Evolutionary conservation across 225 moss, liverwort and hornwort genomes (phyloP), one percentile per base, ranked within the genome.

Genomic region (Sphagnum tenellum): DNA sequence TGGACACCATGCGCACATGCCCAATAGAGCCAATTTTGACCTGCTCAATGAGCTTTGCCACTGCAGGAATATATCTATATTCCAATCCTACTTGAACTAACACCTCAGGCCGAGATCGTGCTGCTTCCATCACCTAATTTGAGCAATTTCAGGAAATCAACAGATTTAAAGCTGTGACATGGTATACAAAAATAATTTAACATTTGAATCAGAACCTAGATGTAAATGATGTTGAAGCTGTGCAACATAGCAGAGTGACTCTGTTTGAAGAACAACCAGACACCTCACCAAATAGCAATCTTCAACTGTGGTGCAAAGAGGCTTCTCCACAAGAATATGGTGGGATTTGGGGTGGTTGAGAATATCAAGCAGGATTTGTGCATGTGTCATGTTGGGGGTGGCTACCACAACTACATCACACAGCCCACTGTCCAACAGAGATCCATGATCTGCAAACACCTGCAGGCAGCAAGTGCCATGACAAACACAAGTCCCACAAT

Each of bases 311-410:
- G 86, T 89, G 73, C 92, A 93, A 3, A 93, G 86, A 59, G 92
- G 92, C 57, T 93, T 93, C 70, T 93, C 92, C 8, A 93, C 88
- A 50, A 93, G 78, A 49, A 88, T 55, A 65, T 93, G 92, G 67
- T 88, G 89, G 1, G 72, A 55, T 61, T 69, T 88, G 4, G 80
- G 81, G 54, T 93, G 88, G 46, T 65, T 72, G 6, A 93, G 78
- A 57, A 89, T 71, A 50, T 93, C 89, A 79, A 93, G 63, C 59
- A 93, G 71, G 49, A 93, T 89, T 48, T 74, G 73, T 44, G 80
- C 88, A 49, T 93, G 92, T 5, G 92, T 93, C 92, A 93, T 89
- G 68, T 93, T 93, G n/a, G 92, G 92, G 50, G 77, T 93, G 48
- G 92, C 79, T 7, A 93, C 73, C 59, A 93, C 74, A 5, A 93